Percentiles rank a stretch among this genome's conserved stretches.
Conservation (phyloP, 129 eudicot species). For the Dittrichia graveolens region DNA sequence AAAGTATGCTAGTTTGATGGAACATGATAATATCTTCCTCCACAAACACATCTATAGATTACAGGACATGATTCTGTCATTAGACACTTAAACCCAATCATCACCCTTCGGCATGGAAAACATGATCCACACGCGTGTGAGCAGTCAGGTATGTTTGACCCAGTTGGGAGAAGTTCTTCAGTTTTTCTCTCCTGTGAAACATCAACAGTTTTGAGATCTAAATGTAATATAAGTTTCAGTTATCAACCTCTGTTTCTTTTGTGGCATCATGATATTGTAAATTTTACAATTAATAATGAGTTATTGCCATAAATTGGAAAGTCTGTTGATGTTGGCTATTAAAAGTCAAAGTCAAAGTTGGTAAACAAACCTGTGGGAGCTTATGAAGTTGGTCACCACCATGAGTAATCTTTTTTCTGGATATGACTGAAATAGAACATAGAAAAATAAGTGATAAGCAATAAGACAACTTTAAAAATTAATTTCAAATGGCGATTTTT, state of each 20-base stretch:
- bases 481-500: slow-evolving; percentile 2
- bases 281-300: background rate
- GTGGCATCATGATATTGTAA: too few relatives aligned
- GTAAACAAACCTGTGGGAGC: slow-evolving; percentile 40
- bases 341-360: background rate
- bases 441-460: background rate
- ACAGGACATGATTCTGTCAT: slow-evolving; percentile 79
- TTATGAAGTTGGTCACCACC: slow-evolving; percentile 21
- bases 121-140: slow-evolving; percentile 90
- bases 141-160: slow-evolving; percentile 88
- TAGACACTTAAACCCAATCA: slow-evolving; percentile 65
- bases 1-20: slow-evolving; percentile 55
- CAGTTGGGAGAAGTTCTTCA: slow-evolving; percentile 62
- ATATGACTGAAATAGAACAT: slow-evolving; percentile 38
- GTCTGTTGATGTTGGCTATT: background rate
- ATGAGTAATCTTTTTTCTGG: slow-evolving; percentile 36
- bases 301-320: background rate
- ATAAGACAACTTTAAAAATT: background rate
- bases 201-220: background rate
- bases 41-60: slow-evolving; percentile 74
- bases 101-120: slow-evolving; percentile 83
- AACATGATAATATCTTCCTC: slow-evolving; percentile 81
- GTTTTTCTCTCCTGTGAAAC: slow-evolving; percentile 38
- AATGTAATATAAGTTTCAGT: background rate
- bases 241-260: too few relatives aligned